Conservation (phyloP, 2,329 filamentous ascomycete genomes). For the Stagonosporopsis chrysanthemi region DNA sequence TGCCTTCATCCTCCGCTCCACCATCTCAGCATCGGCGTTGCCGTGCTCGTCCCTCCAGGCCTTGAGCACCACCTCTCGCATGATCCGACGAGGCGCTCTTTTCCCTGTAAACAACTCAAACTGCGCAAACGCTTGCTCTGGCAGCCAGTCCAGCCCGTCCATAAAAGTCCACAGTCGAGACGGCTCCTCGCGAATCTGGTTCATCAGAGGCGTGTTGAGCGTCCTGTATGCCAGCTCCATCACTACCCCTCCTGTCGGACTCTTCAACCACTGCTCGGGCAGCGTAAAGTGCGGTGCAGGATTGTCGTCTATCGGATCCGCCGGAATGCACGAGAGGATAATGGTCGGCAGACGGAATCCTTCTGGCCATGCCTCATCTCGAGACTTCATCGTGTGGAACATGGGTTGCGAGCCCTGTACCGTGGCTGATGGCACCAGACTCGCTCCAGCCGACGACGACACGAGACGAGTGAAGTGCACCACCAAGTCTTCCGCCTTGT, state of each 20-base stretch:
- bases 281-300: constrained; percentile 75
- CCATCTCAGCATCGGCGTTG: constrained; percentile 40
- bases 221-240: constrained; percentile 78
- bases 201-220: constrained; percentile 73
- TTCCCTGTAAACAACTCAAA: constrained; percentile 82
- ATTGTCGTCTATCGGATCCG: constrained; percentile 68
- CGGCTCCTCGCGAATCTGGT: constrained; percentile 68
- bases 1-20: constrained; percentile 43
- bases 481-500: constrained; percentile 72
- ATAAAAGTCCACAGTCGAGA: constrained; percentile 75
- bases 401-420: constrained; percentile 47
- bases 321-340: constrained; percentile 78
- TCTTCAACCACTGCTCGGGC: constrained; percentile 73
- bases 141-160: constrained; percentile 77
- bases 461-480: constrained; percentile 70
- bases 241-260: constrained; percentile 76
- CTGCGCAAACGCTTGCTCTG: constrained; percentile 81
- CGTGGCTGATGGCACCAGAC: constrained; percentile 23
- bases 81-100: constrained; percentile 72
- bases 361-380: constrained; percentile 70
- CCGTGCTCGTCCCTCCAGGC: constrained; percentile 46
- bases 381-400: constrained; percentile 66
- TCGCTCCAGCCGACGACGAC: constrained; percentile 29
- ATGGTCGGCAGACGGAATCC: constrained; percentile 72
- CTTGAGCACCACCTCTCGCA: constrained; percentile 69